Conservation (phyloP, 2,329 filamentous ascomycete species). For the Madurella mycetomatis region DNA sequence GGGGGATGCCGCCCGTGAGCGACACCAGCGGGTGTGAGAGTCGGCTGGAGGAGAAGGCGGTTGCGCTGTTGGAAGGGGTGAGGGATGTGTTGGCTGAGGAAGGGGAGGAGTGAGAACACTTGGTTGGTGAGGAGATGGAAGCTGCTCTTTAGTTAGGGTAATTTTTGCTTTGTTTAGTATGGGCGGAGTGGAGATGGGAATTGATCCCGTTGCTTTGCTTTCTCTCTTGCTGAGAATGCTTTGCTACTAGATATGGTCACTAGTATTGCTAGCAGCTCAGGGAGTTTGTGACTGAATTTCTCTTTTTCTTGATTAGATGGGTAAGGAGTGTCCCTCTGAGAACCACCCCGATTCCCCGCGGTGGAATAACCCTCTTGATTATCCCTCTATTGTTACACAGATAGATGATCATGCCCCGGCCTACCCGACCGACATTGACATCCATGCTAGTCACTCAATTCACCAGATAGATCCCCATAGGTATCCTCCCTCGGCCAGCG, state of each 20-base stretch:
- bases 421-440: background rate
- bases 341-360: background rate
- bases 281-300: background rate
- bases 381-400: background rate
- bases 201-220: background rate
- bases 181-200: background rate
- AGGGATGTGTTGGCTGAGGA: conserved; percentile 51
- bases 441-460: background rate
- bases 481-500: background rate
- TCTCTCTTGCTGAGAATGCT: no score
- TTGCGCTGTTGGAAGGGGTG: conserved; percentile 62
- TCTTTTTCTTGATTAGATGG: background rate
- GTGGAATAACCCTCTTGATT: background rate
- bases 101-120: conserved; percentile 30
- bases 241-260: no score
- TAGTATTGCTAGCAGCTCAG: background rate
- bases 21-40: conserved; percentile 51
- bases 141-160: conserved; percentile 1
- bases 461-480: no score
- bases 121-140: background rate
- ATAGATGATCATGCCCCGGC: background rate
- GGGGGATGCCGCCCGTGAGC: conserved; percentile 33
- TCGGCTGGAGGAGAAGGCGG: conserved; percentile 69
- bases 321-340: background rate
- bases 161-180: background rate